Conservation (phyloP, 208 protist genomes). For the Wallacemonas collosoma region DNA sequence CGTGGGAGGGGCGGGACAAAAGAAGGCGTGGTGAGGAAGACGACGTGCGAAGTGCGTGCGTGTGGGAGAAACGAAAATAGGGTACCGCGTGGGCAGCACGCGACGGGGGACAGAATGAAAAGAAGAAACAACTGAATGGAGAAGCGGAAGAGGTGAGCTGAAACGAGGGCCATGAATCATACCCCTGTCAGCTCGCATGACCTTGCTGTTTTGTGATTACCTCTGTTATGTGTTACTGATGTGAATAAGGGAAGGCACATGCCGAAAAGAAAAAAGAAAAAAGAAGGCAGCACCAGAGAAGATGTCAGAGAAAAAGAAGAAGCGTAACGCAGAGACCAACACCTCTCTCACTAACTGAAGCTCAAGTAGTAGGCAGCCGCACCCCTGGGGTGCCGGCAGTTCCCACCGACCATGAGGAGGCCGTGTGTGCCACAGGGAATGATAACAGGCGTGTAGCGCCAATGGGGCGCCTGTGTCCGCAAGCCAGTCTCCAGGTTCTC, state of each 20-base stretch:
- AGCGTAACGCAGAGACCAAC: constrained; percentile 15
- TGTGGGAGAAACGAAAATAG: too few relatives aligned
- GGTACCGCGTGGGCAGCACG: too few relatives aligned
- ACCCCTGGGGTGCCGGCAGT: constrained; percentile 70
- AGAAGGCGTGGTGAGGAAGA: neutral
- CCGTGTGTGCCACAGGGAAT: constrained; percentile 35
- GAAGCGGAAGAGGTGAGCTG: neutral
- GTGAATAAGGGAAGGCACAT: too few relatives aligned
- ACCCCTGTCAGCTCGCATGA: too few relatives aligned
- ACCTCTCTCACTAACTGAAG: neutral
- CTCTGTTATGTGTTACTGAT: too few relatives aligned
- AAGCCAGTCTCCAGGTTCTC: constrained; percentile 7
- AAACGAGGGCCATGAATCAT: too few relatives aligned
- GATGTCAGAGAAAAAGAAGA: neutral
- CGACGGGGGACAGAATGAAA: neutral
- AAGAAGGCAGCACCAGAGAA: neutral
- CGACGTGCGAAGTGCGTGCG: neutral
- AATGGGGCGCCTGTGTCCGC: constrained; percentile 41
- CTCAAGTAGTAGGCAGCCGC: constrained; percentile 30
- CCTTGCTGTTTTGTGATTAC: too few relatives aligned
- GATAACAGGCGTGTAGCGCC: constrained; percentile 64
- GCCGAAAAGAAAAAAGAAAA: constrained; percentile 10
- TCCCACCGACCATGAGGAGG: constrained; percentile 59
- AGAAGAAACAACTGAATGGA: neutral
- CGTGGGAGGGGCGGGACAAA: too few relatives aligned